Evolutionary conservation across 164 flowering plant genomes (phyloP).

Genomic region (Paratinospora sagittata): DNA sequence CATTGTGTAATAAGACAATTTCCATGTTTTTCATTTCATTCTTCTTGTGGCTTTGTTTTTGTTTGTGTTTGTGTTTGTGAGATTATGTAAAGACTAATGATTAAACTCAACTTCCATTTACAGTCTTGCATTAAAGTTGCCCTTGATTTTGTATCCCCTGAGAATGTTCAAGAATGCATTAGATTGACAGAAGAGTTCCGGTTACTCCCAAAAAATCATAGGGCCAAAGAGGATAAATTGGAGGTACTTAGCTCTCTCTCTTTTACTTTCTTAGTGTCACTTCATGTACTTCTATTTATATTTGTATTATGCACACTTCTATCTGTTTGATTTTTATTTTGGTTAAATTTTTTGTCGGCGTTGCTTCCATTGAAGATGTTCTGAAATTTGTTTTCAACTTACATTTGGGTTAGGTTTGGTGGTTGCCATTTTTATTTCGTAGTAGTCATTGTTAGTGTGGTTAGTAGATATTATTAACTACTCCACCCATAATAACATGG

Average conservation of each 20-base stretch:
- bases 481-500: too few relatives aligned
- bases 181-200: constrained; percentile 43
- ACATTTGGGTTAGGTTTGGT: not conserved
- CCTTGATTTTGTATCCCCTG: constrained; percentile 49
- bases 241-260: constrained; percentile 27
- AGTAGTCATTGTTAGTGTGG: too few relatives aligned
- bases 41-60: too few relatives aligned
- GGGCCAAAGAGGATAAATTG: constrained; percentile 45
- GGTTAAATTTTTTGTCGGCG: not conserved
- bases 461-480: too few relatives aligned
- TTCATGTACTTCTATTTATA: not conserved
- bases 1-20: too few relatives aligned
- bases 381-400: not conserved
- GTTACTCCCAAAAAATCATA: constrained; percentile 37
- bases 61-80: too few relatives aligned
- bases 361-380: not conserved
- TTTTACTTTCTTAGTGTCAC: not conserved
- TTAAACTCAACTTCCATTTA: not conserved
- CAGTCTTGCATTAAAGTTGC: constrained; percentile 53
- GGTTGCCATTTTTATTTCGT: not conserved
- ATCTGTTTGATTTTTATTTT: too few relatives aligned
- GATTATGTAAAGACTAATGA: too few relatives aligned
- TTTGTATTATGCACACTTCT: not conserved
- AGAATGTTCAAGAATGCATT: constrained; percentile 40
- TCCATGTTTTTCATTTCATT: too few relatives aligned